phyloP scores from a whole-genome alignment of 495 filamentous ascomycete genomes.

The Podospora appendiculata region DNA sequence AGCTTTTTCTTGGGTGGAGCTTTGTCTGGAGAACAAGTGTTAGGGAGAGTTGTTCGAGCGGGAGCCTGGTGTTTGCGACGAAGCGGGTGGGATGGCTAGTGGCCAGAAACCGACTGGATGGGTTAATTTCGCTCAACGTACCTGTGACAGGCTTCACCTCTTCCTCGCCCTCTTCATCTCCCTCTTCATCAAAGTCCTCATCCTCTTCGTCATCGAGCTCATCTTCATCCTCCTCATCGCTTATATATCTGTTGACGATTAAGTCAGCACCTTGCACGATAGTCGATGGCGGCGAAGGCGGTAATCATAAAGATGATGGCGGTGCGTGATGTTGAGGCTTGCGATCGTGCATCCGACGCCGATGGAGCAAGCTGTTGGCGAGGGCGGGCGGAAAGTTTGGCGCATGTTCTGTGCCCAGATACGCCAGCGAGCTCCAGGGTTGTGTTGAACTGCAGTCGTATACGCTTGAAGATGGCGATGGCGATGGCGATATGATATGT shows the following conservation, averaged over 20 bases:
- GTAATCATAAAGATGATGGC: not conserved
- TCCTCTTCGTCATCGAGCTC: constrained; percentile 30
- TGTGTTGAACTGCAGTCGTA: constrained; percentile 13
- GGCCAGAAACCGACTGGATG: not conserved
- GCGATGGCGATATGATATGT: too few relatives aligned
- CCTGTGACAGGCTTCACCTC: constrained; percentile 22
- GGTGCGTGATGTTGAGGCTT: too few relatives aligned
- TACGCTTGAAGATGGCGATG: constrained; percentile 8
- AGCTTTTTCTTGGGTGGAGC: constrained; percentile 43
- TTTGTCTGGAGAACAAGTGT: constrained; percentile 12
- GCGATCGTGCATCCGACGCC: too few relatives aligned
- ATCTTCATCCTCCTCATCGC: constrained; percentile 35
- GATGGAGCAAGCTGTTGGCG: too few relatives aligned
- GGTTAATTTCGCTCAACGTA: constrained; percentile 2
- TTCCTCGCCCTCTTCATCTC: constrained; percentile 25
- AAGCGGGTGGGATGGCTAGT: not conserved
- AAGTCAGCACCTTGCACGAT: constrained; percentile 5
- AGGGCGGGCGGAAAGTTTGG: not conserved
- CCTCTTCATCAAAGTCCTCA: constrained; percentile 26
- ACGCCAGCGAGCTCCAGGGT: constrained; percentile 7
- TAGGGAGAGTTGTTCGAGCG: not conserved
- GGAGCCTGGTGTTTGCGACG: too few relatives aligned
- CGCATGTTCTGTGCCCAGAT: constrained; percentile 14
- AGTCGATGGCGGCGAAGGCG: not conserved
- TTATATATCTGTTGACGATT: constrained; percentile 21